Evolutionary conservation across 2,329 filamentous ascomycete species (phyloP), one percentile per base, ranked within the genome.

Genomic region (Diaporthe citri): DNA sequence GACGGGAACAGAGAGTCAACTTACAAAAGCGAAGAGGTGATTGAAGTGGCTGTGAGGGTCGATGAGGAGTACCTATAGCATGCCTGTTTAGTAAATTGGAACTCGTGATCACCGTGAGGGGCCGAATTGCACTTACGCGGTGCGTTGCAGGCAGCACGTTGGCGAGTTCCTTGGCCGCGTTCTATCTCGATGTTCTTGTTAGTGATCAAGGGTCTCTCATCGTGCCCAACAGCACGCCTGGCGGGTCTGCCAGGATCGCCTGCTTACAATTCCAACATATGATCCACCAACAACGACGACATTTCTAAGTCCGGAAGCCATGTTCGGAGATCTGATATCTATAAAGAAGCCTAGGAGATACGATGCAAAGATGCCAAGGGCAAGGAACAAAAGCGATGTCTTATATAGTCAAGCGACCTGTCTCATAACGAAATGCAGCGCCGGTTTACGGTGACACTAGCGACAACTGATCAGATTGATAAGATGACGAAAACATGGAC

Each of bases 21-120:
- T 76, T 78, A 82, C 81, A 74, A 89, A 87, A 10, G 83, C 83
- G 77, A 87, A 89, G 1, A 87, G 81, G 74, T 87, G 86, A 74
- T 89, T 84, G 75, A 88, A 87, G 76, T 89, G 87, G 12, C 83
- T 85, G 75, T 88, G 87, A 57, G 85, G 86, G 77, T 89, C 87
- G 41, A 89, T 80, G 4, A 88, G 77, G 1, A 88, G 77, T 6
- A 83, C 78, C 82, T 83, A 31, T 66, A 9, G n/a, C 17, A 25
- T 41, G 22, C 31, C 3, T 28, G 52, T 10, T 59, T 34, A 62
- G 48, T 52, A 48, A 28, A 55, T 41, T 55, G 52, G 39, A 60
- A 51, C 17, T 9, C 39, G 6, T 15, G 15, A 25, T 6, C 20
- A 2, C 22, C 43, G 8, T 12, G n/a, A 20, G 4, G 10, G 22